phyloP scores from a whole-genome alignment of 2,329 filamentous ascomycete genomes.

The Epichloe sp. region DNA sequence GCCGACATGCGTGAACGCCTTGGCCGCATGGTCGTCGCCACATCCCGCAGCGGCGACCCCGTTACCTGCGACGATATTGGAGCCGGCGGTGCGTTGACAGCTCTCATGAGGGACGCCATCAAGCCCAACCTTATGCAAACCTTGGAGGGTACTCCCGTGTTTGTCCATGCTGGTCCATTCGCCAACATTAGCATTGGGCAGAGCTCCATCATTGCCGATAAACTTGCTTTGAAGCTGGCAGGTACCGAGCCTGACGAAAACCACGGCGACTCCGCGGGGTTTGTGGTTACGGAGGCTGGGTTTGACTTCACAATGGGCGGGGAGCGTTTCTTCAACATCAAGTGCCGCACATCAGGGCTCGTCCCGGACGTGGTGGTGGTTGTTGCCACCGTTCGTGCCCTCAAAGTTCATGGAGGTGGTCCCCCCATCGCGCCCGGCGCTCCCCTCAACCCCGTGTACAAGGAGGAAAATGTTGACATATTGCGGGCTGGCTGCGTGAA shows the following conservation, averaged over 20 bases:
- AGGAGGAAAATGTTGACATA: conserved; percentile 84
- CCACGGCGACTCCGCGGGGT: conserved; percentile 69
- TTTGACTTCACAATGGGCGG: conserved; percentile 99
- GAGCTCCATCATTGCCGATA: conserved; percentile 88
- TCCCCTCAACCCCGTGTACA: conserved; percentile 76
- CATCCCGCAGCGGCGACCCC: conserved; percentile 71
- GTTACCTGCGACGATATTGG: conserved; percentile 95
- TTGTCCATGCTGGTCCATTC: conserved; percentile 94
- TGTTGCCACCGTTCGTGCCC: conserved; percentile 84
- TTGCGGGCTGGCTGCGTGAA: conserved; percentile 86
- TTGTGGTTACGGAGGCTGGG: conserved; percentile 90
- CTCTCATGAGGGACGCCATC: conserved; percentile 94
- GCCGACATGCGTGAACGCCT: conserved; percentile 85
- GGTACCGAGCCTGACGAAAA: conserved; percentile 90
- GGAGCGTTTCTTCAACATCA: conserved; percentile 99
- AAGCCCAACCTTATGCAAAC: conserved; percentile 99
- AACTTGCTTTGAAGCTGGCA: conserved; percentile 87
- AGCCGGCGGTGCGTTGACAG: conserved; percentile 79
- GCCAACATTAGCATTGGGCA: conserved; percentile 98
- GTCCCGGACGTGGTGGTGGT: conserved; percentile 88
- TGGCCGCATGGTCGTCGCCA: conserved; percentile 90
- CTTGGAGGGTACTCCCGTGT: conserved; percentile 89
- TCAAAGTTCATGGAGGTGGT: conserved; percentile 94
- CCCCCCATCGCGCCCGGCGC: conserved; percentile 86
- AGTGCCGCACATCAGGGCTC: conserved; percentile 88